Conservation (phyloP, 441 rosid species). For the Populus hybrid region DNA sequence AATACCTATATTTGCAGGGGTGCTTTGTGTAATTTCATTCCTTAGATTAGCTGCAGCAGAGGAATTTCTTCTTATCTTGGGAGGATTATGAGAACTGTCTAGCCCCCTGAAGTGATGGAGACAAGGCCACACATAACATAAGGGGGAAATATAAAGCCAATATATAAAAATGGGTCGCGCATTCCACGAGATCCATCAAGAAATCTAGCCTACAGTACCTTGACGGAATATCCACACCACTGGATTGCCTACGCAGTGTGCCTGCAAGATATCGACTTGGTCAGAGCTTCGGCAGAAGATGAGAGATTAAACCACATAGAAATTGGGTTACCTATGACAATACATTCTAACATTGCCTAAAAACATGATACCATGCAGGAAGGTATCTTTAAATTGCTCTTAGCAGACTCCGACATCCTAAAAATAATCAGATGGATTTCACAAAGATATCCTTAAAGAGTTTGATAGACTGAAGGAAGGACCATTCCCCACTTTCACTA, state of each 20-base stretch:
- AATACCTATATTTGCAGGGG: constrained; percentile 56
- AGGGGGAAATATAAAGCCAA: neutral
- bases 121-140: neutral
- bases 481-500: no score
- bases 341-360: no score
- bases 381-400: no score
- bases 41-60: constrained; percentile 66
- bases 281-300: no score
- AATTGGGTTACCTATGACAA: no score
- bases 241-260: constrained; percentile 62
- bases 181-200: neutral
- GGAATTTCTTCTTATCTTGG: constrained; percentile 61
- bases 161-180: neutral
- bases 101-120: constrained; percentile 33
- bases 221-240: constrained; percentile 56
- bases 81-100: constrained; percentile 45
- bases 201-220: constrained; percentile 38
- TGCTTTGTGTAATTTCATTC: constrained; percentile 37
- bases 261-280: constrained; percentile 31
- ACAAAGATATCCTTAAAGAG: no score
- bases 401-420: no score
- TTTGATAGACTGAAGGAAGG: no score
- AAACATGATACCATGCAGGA: no score
- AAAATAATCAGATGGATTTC: no score
- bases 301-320: no score